Evolutionary conservation across 495 filamentous ascomycete genomes (phyloP), one percentile per base, ranked within the genome.

Genomic region (Tuber magnatum): DNA sequence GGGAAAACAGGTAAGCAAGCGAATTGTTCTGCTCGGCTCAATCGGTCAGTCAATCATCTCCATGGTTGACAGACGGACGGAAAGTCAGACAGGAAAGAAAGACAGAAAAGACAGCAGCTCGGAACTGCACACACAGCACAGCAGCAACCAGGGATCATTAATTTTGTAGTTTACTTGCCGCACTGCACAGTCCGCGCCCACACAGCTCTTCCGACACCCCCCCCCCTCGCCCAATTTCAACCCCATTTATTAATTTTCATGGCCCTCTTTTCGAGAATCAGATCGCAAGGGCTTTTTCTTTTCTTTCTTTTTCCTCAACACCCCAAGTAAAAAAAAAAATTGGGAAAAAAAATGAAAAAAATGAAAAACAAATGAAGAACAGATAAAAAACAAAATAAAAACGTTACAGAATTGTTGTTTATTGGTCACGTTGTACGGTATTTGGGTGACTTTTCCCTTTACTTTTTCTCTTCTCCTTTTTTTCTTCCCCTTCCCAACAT

Each of bases 321-420:
- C 56, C 56, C 56, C 14, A 65, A 65, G 7, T 5, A 51, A 65
- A 65, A 35, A 65, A 35, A 32, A 12, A 35, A 35, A 65, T 5
- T 2, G 5, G 35, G 35, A 65, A 14, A 18, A 28, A 20, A 35
- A 35, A 65, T 35, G 6, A 65, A 35, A 65, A 65, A 65, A 65
- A 65, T 28, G 35, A 65, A 65, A 65, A n/a, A n/a, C n/a, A n/a
- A n/a, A n/a, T n/a, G n/a, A n/a, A n/a, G n/a, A n/a, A n/a, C n/a
- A n/a, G n/a, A n/a, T n/a, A n/a, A n/a, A n/a, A 65, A 65, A 65
- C 56, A 65, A 65, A 65, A 65, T 35, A 61, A 61, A 61, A 61
- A 61, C 51, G 51, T 61, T 61, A 32, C 56, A 35, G 28, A 65
- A 65, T 65, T 65, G 56, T 35, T 65, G 56, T 32, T 65, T 65